phyloP scores from a whole-genome alignment of 108 stramenopile species.

The Cyclotella distinguenda region DNA sequence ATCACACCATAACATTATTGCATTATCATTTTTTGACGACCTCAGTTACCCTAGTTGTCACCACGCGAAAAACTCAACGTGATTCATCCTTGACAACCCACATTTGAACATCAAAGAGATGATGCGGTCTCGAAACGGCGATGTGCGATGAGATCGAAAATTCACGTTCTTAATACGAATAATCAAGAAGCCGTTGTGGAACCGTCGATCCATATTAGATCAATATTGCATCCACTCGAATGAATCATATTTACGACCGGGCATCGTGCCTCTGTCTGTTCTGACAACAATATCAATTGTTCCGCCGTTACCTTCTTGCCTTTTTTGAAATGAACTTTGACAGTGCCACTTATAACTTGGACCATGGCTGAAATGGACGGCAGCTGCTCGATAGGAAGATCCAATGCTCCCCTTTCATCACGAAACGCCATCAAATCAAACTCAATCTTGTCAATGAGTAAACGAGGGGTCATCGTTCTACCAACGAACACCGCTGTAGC shows the following conservation, averaged over 20 bases:
- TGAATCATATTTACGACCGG: conserved; percentile 84
- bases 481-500: conserved; percentile 82
- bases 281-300: conserved; percentile 49
- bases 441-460: conserved; percentile 57
- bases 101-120: too few species aligned
- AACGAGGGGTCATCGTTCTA: conserved; percentile 56
- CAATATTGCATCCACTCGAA: conserved; percentile 69
- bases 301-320: conserved; percentile 22
- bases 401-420: conserved; percentile 73
- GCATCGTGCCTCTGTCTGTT: conserved; percentile 78
- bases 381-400: conserved; percentile 53
- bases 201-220: conserved; percentile 64
- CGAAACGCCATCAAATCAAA: conserved; percentile 59
- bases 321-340: conserved; percentile 42
- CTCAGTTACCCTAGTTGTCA: too few species aligned
- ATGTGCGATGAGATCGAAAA: too few species aligned
- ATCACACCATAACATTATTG: too few species aligned
- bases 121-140: too few species aligned
- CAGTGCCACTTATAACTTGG: conserved; percentile 45
- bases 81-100: too few species aligned
- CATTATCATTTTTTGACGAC: too few species aligned
- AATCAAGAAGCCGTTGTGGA: too few species aligned
- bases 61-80: too few species aligned
- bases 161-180: too few species aligned
- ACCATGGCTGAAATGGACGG: conserved; percentile 58